Base-by-base conservation (phyloP, 139 green algal genomes). In the Edaphochlamys debaryana region DNA sequence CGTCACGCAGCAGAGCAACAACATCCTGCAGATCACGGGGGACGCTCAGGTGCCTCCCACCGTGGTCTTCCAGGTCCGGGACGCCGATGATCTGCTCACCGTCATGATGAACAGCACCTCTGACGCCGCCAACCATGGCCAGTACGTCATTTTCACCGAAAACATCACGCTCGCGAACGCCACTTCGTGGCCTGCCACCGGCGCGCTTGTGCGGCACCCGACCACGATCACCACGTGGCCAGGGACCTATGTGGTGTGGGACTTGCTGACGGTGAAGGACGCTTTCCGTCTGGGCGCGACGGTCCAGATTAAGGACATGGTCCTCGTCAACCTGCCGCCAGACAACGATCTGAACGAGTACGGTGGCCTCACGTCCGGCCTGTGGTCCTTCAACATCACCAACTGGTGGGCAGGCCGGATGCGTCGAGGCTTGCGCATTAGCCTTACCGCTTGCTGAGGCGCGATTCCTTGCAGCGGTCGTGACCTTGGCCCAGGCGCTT, bases 21-120 rank as follows among this genome's bases (percentile, higher is more conserved):
- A 76, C 66, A 84, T 84, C 48, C 64, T 76, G 7, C 78, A 84
- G 78, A 84, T 84, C 64, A 84, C 78, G 0, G 68, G 68, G 13
- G 11, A 69, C 22, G 34, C 30, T 2, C 36, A 62, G 66, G 78
- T 84, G 34, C 78, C 78, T 0, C 78, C 78, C 9, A 84, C 78
- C 4, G 66, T 42, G 23, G 78, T 84, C 2, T 84, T 54, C 52
- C 78, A 84, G 64, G 50, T 72, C 29, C 78, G 78, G 6, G 63
- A 82, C 63, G 45, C 56, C 41, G 63, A 30, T 0, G 76, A 82
- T 32, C 32, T 82, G 15, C 22, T 50, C 42, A 50, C 4, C 42
- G 42, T 62, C 25, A 9, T 82, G 1, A 3, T 36, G 7, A 63
- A 23, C 23, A 19, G n/a, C 6, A 13, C n/a, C 4, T 20, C 62